Conservation (phyloP, 495 filamentous ascomycete genomes). For the Penicillium pancosmium region DNA sequence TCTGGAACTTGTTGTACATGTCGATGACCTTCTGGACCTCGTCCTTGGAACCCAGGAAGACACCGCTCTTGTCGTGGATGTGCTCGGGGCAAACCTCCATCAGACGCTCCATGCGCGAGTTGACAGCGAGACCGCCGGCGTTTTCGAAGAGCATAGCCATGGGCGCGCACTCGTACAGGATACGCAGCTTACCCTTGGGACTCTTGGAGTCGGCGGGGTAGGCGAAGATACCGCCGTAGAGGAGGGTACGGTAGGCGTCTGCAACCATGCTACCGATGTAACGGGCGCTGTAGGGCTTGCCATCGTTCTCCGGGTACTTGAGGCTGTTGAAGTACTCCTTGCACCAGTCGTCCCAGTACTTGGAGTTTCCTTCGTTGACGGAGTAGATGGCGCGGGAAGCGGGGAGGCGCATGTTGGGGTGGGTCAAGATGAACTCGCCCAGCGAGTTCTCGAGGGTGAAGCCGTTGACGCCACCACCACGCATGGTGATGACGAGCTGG, state of each 20-base stretch:
- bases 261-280: slow-evolving; percentile 99
- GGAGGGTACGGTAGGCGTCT: slow-evolving; percentile 91
- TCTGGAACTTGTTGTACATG: slow-evolving; percentile 44
- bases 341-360: slow-evolving; percentile 91
- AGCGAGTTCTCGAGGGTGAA: slow-evolving; percentile 96
- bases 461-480: slow-evolving; percentile 87
- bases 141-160: slow-evolving; percentile 99
- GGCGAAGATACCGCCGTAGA: slow-evolving; percentile 96
- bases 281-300: slow-evolving; percentile 90
- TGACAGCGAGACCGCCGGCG: slow-evolving; percentile 89
- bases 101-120: slow-evolving; percentile 87
- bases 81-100: slow-evolving; percentile 86
- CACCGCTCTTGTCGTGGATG: slow-evolving; percentile 94
- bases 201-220: slow-evolving; percentile 98
- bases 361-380: slow-evolving; percentile 96
- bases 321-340: slow-evolving; percentile 86
- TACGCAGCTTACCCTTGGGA: slow-evolving; percentile 95
- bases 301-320: slow-evolving; percentile 71
- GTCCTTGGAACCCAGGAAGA: slow-evolving; percentile 92
- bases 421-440: slow-evolving; percentile 97
- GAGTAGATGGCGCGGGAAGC: slow-evolving; percentile 86
- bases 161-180: slow-evolving; percentile 97
- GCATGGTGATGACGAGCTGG: slow-evolving; percentile 97
- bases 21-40: slow-evolving; percentile 96
- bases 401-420: slow-evolving; percentile 91